phyloP scores from a whole-genome alignment of 352 stramenopile species.

The Pythium insidiosum region DNA sequence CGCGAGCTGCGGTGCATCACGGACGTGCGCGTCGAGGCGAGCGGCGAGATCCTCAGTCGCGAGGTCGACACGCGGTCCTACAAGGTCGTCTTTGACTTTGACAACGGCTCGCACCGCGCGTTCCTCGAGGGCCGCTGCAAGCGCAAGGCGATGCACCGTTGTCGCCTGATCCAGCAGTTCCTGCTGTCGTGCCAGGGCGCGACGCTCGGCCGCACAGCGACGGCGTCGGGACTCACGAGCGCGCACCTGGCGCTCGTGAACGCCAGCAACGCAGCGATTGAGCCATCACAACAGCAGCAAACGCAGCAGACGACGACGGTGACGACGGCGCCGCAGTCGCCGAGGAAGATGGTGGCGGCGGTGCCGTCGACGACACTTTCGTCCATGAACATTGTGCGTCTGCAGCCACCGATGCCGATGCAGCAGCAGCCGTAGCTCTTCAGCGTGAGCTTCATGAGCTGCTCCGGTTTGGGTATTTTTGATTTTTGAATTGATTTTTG shows the following conservation, averaged over 20 bases:
- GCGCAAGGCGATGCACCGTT: slow-evolving; percentile 42
- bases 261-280: slow-evolving; percentile 6
- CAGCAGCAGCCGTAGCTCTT: neutral
- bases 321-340: slow-evolving; percentile 2
- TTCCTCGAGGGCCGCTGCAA: slow-evolving; percentile 53
- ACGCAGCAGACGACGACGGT: no score
- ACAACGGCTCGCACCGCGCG: slow-evolving; percentile 40
- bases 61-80: slow-evolving; percentile 63
- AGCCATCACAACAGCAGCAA: no score
- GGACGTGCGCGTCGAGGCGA: slow-evolving; percentile 54
- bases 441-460: neutral
- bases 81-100: slow-evolving; percentile 70
- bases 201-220: slow-evolving; percentile 1
- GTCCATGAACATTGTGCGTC: no score
- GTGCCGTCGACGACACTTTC: slow-evolving; percentile 12
- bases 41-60: slow-evolving; percentile 48
- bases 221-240: slow-evolving; percentile 2
- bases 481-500: no score
- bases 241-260: slow-evolving; percentile 6
- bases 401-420: neutral
- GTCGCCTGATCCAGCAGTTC: slow-evolving; percentile 51
- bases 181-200: slow-evolving; percentile 6
- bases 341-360: slow-evolving; percentile 13
- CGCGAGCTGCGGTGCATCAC: slow-evolving; percentile 43
- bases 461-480: no score